A percentile compares a stretch with the other conserved stretches of the same genome.
Conservation (phyloP, 257 asterid species). For the Primulina eburnea region DNA sequence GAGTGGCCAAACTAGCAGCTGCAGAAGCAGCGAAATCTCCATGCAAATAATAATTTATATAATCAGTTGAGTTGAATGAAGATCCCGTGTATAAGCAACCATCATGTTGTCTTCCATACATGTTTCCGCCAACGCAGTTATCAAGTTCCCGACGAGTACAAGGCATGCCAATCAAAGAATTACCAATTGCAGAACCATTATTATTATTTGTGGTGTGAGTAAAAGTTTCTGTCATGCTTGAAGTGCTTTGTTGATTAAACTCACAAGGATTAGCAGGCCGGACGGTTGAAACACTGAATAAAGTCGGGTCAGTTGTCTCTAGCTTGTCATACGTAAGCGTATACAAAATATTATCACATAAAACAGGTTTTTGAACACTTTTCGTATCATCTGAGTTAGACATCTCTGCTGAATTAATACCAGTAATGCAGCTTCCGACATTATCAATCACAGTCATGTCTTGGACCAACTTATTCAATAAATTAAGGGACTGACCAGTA, state of each 20-base stretch:
- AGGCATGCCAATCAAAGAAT: slow-evolving; percentile 24
- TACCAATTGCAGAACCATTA: slow-evolving; percentile 30
- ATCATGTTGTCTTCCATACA: slow-evolving; percentile 20
- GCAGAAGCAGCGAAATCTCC: slow-evolving; percentile 92
- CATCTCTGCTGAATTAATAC: slow-evolving; percentile 27
- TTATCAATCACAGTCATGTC: slow-evolving; percentile 36
- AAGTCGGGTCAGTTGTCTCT: slow-evolving; percentile 23
- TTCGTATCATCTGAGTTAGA: slow-evolving; percentile 20
- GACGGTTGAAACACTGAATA: slow-evolving; percentile 29
- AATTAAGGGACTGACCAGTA: slow-evolving; percentile 23
- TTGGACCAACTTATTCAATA: slow-evolving; percentile 27
- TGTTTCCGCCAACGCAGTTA: slow-evolving; percentile 28
- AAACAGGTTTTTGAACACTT: slow-evolving; percentile 21
- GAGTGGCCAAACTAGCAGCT: slow-evolving; percentile 69
- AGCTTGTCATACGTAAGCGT: slow-evolving; percentile 21
- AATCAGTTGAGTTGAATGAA: slow-evolving; percentile 57
- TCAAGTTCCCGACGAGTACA: slow-evolving; percentile 24
- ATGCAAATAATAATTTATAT: slow-evolving; percentile 63
- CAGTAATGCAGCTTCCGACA: slow-evolving; percentile 33
- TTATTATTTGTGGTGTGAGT: slow-evolving; percentile 23
- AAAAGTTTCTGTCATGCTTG: slow-evolving; percentile 32
- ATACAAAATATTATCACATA: slow-evolving; percentile 19
- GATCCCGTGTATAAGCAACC: slow-evolving; percentile 52
- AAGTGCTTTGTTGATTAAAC: slow-evolving; percentile 32
- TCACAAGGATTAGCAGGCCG: slow-evolving; percentile 32